A percentile compares a stretch with the other conserved stretches of the same genome.
Conservation (phyloP, 345 rosid genomes). For the Acer yangbiense region DNA sequence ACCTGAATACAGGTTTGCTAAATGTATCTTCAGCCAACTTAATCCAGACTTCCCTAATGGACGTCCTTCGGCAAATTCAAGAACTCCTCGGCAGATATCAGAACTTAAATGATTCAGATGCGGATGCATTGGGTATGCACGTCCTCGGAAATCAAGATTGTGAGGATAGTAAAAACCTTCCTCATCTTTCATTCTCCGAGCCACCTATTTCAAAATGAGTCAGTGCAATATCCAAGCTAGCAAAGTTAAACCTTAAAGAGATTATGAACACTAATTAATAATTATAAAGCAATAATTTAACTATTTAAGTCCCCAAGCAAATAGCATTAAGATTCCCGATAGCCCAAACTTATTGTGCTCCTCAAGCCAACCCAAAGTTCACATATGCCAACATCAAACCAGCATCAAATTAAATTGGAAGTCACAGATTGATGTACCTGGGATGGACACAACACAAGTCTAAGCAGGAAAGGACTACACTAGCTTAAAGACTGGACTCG, state of each 20-base stretch:
- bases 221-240: constrained; percentile 23
- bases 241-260: constrained; percentile 21
- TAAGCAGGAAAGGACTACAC: not conserved
- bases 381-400: constrained; percentile 5
- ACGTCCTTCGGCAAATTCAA: constrained; percentile 93
- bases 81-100: constrained; percentile 94
- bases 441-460: not conserved
- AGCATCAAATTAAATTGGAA: constrained; percentile 1
- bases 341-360: not conserved
- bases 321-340: not conserved
- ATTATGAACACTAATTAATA: not conserved
- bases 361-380: not conserved
- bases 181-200: constrained; percentile 86
- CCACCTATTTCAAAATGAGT: constrained; percentile 62
- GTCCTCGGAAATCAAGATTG: constrained; percentile 97
- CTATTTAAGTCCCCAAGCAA: not conserved
- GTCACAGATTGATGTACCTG: not conserved
- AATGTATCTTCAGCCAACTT: constrained; percentile 86
- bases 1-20: constrained; percentile 86
- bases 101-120: constrained; percentile 93
- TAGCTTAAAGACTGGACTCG: not conserved
- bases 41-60: constrained; percentile 89
- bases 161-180: constrained; percentile 99
- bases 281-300: constrained; percentile 3
- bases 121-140: constrained; percentile 98